Evolutionary conservation across 1,284 basidiomycete species (phyloP).

Genomic region (Athelia sp.): DNA sequence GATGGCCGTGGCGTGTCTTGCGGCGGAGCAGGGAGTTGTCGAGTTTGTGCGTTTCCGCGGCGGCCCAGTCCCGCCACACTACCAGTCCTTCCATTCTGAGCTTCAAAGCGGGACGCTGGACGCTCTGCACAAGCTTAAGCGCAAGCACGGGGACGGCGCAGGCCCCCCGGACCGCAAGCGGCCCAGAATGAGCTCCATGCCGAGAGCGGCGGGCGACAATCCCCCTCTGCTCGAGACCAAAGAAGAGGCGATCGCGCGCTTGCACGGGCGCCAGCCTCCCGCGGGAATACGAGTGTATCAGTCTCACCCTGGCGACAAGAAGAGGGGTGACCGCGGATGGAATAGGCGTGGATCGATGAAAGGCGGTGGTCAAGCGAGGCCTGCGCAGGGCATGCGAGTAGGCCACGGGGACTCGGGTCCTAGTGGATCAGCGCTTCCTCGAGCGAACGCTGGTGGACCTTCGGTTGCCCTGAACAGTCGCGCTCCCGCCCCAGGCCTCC

Average conservation of each 20-base stretch:
- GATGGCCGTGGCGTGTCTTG: slow-evolving; percentile 44
- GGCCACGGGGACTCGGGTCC: no score
- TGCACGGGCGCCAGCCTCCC: background rate
- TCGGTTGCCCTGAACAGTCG: no score
- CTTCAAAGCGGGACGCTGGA: background rate
- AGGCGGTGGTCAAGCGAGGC: no score
- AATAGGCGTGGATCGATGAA: no score
- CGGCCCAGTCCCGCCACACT: slow-evolving; percentile 29
- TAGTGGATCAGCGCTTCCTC: background rate
- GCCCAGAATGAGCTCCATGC: slow-evolving; percentile 14
- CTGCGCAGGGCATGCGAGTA: no score
- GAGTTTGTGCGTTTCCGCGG: slow-evolving; percentile 53
- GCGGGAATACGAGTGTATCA: background rate
- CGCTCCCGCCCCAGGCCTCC: background rate
- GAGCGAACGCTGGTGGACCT: background rate
- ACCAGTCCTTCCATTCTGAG: slow-evolving; percentile 19
- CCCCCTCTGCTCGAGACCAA: background rate
- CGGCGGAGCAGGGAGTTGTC: slow-evolving; percentile 47
- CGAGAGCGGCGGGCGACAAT: slow-evolving; percentile 9
- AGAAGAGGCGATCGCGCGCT: background rate
- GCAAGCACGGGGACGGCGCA: background rate
- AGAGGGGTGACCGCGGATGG: background rate
- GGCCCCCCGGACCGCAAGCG: slow-evolving; percentile 13
- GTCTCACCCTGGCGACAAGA: background rate
- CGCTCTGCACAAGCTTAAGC: background rate